Base-by-base conservation (phyloP, 352 stramenopile species). In the Globisporangium megalacanthum region DNA sequence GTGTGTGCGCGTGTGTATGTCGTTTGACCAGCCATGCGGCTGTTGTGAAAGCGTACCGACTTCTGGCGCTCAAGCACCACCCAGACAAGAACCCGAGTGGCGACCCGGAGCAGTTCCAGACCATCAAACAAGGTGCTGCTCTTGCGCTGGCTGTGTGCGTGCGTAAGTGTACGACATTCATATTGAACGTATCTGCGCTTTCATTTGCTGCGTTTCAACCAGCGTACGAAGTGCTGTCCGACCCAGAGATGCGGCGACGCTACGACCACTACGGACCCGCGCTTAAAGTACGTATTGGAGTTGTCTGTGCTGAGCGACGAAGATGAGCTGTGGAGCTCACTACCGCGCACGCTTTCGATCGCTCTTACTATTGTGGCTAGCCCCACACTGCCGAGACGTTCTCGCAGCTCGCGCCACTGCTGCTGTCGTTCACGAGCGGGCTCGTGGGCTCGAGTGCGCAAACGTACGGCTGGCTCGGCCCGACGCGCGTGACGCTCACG, bases 21-120 rank as follows among this genome's bases (percentile, higher is more conserved):
- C 41, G 22, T 25, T 0, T n/a, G 20, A 44, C n/a, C 56, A 98
- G 82, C 62, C 68, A 92, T 33, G 74, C 95, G 6, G 91, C 96
- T 49, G 98, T 99, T 54, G 97, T 98, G 64, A 87, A 91, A 50
- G 91, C 95, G 5, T 99, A 99, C 69, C 95, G 97, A 51, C 81
- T 82, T 49, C 76, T 97, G 55, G 90, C 86, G 58, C 42, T 29
- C 42, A 25, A 93, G 60, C 25, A 29, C 25, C 25, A 29, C 25
- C 25, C 25, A 29, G 25, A 29, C 4, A 29, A 29, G 25, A 29
- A 29, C 25, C 25, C 25, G 25, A 29, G 25, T 29, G 25, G 25
- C 25, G 25, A 29, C 25, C 25, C 25, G 25, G 25, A 29, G 41
- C 41, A 47, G 15, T 47, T 47, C 41, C 41, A 47, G 41, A 47